Base-by-base conservation (phyloP, 192 early-diverging fungal genomes). In the Dissophora ornata region DNA sequence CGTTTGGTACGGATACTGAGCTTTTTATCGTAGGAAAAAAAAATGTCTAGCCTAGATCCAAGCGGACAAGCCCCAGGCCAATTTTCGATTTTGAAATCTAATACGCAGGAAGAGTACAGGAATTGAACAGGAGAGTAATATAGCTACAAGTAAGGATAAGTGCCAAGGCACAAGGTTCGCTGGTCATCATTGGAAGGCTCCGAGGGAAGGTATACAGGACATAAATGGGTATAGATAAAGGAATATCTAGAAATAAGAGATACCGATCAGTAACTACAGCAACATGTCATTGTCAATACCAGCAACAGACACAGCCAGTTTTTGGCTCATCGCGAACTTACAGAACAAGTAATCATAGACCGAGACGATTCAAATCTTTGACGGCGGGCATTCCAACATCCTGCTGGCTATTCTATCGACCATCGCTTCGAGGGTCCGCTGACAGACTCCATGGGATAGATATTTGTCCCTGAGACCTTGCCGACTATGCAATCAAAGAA, bases 401-500 rank as follows among this genome's bases (percentile, higher is more conserved):
- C 18, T 13, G 21, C 6, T 28, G 4, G 49, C 25, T 70, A 77
- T 60, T 77, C 73, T 40, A 77, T 77, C 2, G 73, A 77, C 73
- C 73, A 77, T 28, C 73, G 57, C 53, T 77, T 77, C 11, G 16
- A 19, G n/a, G 56, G n/a, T n/a, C 62, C 57, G 19, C 52, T 66
- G 41, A 62, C 47, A 36, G 73, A 67, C 21, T 77, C 73, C 73
- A 77, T 77, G 18, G 73, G 73, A 25, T 77, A 77, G 33, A 77
- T 77, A 45, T 77, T 77, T 3, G 73, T 67, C 33, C 73, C 73
- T 41, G 73, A 77, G 7, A 77, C 73, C 32, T 77, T 77, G 45
- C 73, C 73, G 28, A 77, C 73, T 77, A 58, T 16, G 18, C 18
- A 10, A 18, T 45, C n/a, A 45, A n/a, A 19, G 41, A 3, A 21